These are phyloP conservation scores for Isatis lusitanica DNA, from an alignment of 441 rosid species.

Conservation along the genomic window DNA sequence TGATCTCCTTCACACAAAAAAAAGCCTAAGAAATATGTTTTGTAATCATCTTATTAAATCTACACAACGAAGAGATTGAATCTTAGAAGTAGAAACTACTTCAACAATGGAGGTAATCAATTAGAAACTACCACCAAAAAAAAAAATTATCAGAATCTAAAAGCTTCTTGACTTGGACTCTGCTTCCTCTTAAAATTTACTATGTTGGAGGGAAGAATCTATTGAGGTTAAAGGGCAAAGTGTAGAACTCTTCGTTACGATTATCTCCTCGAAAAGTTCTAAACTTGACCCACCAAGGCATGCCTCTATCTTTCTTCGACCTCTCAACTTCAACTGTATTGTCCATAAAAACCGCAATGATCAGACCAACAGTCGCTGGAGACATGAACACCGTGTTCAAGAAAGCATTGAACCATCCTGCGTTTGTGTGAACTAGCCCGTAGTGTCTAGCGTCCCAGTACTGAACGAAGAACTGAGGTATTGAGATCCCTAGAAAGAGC, in stretches of 20 bases:
- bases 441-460: slow-evolving; percentile 49
- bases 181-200: neutral
- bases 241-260: slow-evolving; percentile 74
- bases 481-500: slow-evolving; percentile 63
- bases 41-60: neutral
- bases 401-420: slow-evolving; percentile 68
- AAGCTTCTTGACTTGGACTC: neutral
- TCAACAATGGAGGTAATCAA: neutral
- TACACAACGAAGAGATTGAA: neutral
- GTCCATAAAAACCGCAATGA: slow-evolving; percentile 57
- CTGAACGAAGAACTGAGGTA: slow-evolving; percentile 59
- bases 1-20: neutral
- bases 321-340: slow-evolving; percentile 61
- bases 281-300: slow-evolving; percentile 86
- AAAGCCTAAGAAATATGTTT: neutral
- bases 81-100: neutral
- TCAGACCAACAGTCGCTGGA: slow-evolving; percentile 59
- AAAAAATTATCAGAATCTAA: neutral
- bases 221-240: slow-evolving; percentile 70
- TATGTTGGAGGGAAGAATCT: slow-evolving; percentile 74
- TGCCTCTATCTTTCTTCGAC: slow-evolving; percentile 69
- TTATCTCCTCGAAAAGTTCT: slow-evolving; percentile 65
- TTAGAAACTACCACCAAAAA: neutral
- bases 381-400: slow-evolving; percentile 68
- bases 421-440: slow-evolving; percentile 60